phyloP scores from a whole-genome alignment of 441 rosid genomes.

The Monsonia emarginata region DNA sequence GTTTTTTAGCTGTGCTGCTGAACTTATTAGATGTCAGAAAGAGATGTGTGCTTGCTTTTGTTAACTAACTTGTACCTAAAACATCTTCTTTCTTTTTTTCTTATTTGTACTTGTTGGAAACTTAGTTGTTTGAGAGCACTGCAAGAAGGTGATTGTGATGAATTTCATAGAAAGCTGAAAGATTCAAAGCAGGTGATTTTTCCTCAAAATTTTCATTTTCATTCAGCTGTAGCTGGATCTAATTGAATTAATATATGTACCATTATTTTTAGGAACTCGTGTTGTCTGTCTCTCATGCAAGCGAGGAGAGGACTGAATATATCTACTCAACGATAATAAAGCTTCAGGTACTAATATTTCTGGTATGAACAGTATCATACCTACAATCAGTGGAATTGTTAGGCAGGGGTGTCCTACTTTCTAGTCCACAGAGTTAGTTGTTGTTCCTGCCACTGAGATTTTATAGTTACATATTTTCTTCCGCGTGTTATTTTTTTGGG shows the following conservation, averaged over 20 bases:
- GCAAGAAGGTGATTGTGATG: slow-evolving; percentile 72
- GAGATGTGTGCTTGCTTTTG: background rate
- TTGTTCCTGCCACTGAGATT: background rate
- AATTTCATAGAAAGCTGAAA: slow-evolving; percentile 50
- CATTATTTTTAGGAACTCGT: slow-evolving; percentile 60
- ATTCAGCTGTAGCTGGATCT: slow-evolving; percentile 16
- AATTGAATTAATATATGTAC: slow-evolving; percentile 10
- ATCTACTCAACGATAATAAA: slow-evolving; percentile 70
- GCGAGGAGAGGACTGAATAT: slow-evolving; percentile 82
- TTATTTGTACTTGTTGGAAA: slow-evolving; percentile 20
- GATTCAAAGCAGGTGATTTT: slow-evolving; percentile 63
- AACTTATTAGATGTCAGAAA: background rate
- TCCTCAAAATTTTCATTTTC: slow-evolving; percentile 8
- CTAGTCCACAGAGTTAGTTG: background rate
- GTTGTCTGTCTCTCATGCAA: slow-evolving; percentile 61
- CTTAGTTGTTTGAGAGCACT: slow-evolving; percentile 78
- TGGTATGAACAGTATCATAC: slow-evolving; percentile 12
- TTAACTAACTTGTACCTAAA: background rate
- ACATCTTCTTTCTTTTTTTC: slow-evolving; percentile 13
- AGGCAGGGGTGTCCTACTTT: background rate
- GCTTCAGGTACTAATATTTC: slow-evolving; percentile 57
- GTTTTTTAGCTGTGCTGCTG: background rate
- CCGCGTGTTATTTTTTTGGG: background rate
- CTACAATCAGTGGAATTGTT: background rate
- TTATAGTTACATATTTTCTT: background rate